Conservation (phyloP, 495 filamentous ascomycete genomes). For the Neurospora tetrasperma region DNA sequence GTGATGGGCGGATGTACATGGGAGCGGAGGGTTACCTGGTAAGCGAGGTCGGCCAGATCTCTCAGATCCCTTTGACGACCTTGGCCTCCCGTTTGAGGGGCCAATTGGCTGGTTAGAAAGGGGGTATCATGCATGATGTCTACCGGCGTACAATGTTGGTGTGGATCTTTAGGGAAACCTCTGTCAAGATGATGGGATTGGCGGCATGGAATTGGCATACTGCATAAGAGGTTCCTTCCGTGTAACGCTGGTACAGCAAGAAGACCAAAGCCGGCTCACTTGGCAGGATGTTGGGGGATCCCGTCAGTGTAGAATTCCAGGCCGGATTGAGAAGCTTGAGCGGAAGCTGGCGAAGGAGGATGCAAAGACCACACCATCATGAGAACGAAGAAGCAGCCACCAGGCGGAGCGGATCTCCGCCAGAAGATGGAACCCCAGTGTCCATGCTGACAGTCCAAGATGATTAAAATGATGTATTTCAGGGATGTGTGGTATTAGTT, state of each 20-base stretch:
- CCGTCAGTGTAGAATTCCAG: not conserved
- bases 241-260: not conserved
- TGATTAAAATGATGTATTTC: too few species aligned
- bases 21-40: not conserved
- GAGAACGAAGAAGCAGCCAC: not conserved
- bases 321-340: not conserved
- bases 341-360: not conserved
- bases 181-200: not conserved
- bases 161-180: not conserved
- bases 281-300: not conserved
- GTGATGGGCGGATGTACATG: not conserved
- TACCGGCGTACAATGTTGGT: not conserved
- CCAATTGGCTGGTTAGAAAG: not conserved
- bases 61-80: not conserved
- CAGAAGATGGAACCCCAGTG: not conserved
- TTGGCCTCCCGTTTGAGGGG: not conserved
- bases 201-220: not conserved
- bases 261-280: not conserved
- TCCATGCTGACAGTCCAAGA: not conserved
- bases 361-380: not conserved
- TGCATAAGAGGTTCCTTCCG: not conserved
- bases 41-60: not conserved
- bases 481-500: too few species aligned
- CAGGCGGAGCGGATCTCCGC: not conserved
- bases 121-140: not conserved